phyloP scores from a whole-genome alignment of 2,329 filamentous ascomycete genomes.

The Proliferodiscus dingleyae region DNA sequence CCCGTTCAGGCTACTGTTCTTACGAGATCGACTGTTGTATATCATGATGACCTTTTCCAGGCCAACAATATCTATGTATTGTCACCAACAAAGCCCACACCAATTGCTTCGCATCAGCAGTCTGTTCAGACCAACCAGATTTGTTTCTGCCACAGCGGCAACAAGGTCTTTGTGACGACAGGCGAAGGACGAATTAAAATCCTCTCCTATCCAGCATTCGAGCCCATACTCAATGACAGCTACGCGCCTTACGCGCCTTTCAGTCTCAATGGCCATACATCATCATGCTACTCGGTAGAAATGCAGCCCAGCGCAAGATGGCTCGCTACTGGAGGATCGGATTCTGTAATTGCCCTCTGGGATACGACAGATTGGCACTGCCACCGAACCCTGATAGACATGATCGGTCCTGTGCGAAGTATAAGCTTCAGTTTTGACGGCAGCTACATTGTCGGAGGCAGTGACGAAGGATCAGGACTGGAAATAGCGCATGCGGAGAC shows the following conservation, averaged over 20 bases:
- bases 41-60: conserved; percentile 38
- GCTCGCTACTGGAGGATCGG: conserved; percentile 69
- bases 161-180: conserved; percentile 66
- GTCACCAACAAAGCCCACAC: conserved; percentile 52
- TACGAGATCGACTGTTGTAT: too few species aligned
- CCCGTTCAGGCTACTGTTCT: too few species aligned
- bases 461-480: conserved; percentile 65
- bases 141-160: conserved; percentile 67
- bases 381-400: conserved; percentile 63
- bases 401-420: conserved; percentile 65
- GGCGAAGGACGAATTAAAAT: conserved; percentile 67
- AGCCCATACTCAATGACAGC: conserved; percentile 48
- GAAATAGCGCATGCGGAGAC: conserved; percentile 69
- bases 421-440: conserved; percentile 75
- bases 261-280: conserved; percentile 66
- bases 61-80: conserved; percentile 58
- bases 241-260: conserved; percentile 46
- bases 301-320: conserved; percentile 67
- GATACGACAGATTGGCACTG: conserved; percentile 76
- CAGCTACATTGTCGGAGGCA: conserved; percentile 67
- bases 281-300: conserved; percentile 62
- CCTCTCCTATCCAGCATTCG: conserved; percentile 60
- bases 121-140: conserved; percentile 65
- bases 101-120: conserved; percentile 56
- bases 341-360: conserved; percentile 72